phyloP scores from a whole-genome alignment of 176 grass and related monocot species.

The Carex pumila region DNA sequence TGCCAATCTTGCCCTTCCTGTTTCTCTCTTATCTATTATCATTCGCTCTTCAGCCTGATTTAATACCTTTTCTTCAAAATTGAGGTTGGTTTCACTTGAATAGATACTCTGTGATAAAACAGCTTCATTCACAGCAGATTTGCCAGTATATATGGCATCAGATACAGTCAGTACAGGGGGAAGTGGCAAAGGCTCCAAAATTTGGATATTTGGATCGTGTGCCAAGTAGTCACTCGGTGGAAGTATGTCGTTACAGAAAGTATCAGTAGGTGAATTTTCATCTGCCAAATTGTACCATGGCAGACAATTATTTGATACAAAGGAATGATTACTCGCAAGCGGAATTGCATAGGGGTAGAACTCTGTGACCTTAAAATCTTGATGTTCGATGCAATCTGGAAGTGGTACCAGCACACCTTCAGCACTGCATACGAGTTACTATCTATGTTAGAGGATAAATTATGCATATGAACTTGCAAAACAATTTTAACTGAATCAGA shows the following conservation, averaged over 20 bases:
- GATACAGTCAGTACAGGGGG: neutral
- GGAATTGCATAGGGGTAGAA: neutral
- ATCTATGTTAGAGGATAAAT: neutral
- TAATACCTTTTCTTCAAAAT: neutral
- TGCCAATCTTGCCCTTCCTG: slow-evolving; percentile 28
- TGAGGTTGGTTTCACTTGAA: neutral
- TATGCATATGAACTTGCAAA: neutral
- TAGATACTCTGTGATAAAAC: neutral
- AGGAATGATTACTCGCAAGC: neutral
- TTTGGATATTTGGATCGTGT: neutral
- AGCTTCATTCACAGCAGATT: neutral
- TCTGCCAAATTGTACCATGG: neutral
- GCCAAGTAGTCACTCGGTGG: neutral
- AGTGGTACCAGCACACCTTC: neutral
- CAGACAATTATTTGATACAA: neutral
- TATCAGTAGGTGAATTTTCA: neutral
- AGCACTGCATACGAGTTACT: slow-evolving; percentile 5
- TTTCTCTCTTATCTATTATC: slow-evolving; percentile 7
- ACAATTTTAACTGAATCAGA: neutral
- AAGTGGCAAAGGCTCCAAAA: neutral
- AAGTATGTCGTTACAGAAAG: neutral
- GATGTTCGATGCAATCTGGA: neutral
- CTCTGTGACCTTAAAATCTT: neutral
- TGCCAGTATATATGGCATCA: neutral
- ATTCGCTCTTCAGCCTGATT: neutral